Base-by-base conservation (phyloP, 306 rosid species). In the Vigna nakashimae region DNA sequence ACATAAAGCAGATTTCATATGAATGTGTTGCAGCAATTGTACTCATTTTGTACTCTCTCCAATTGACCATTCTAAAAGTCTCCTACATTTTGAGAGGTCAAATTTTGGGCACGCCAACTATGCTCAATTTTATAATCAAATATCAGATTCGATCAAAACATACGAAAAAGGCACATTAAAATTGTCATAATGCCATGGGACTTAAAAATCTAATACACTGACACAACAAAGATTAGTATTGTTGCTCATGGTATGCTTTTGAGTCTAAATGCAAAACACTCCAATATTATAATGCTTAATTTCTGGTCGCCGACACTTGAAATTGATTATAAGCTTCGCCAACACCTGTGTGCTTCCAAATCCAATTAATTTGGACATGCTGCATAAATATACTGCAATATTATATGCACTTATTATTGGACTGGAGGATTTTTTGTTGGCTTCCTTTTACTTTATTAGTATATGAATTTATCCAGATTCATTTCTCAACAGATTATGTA, bases 231-330 rank as follows among this genome's bases (percentile, higher is more conserved):
- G 79, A 74, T 70, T 74, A 48, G 65, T 49, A 15, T 40, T 70
- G 16, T 49, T 70, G 58, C 65, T 38, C 18, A 59, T 3, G 65
- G 60, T 16, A 11, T 76, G 69, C 36, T 75, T 17, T 66, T 49
- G 10, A 42, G 57, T 51, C 40, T 69, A 9, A n/a, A 26, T 59
- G 34, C 68, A 4, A 4, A n/a, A 17, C 52, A 7, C 2, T 48
- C 13, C 43, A 30, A 51, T 50, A 36, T 40, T 65, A 71, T 50
- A 22, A 40, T 70, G 82, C 80, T 79, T 53, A 70, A 42, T 75
- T 84, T 71, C 73, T 72, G 48, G 53, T 45, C 82, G 86, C 80
- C 84, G 84, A 84, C 70, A 71, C 84, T 84, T 76, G 50, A 80
- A 58, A 43, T 59, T 82, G 56, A 67, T 42, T 34, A 62, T 70